Evolutionary conservation across 2,329 filamentous ascomycete species (phyloP).

Genomic region (Chrysoporthe deuterocubensis): DNA sequence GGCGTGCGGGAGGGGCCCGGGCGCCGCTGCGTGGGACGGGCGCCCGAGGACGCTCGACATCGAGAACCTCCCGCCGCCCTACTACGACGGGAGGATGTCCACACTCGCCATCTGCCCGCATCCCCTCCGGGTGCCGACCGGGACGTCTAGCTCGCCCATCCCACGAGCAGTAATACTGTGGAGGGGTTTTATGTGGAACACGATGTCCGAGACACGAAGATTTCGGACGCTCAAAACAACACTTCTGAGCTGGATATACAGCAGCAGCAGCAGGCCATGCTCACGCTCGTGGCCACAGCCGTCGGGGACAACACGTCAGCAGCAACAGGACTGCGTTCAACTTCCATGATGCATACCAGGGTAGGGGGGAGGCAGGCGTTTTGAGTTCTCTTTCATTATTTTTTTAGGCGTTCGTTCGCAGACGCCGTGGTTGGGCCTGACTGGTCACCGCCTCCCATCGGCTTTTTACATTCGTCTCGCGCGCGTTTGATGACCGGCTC

Average conservation of each 20-base stretch:
- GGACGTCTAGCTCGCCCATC: not conserved
- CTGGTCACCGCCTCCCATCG: not conserved
- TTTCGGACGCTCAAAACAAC: not conserved
- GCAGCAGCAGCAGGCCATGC: not conserved
- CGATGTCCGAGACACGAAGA: not conserved
- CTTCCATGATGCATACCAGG: not conserved
- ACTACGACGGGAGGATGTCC: not conserved
- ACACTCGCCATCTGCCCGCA: not conserved
- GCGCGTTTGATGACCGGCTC: not conserved
- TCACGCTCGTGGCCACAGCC: constrained; percentile 1
- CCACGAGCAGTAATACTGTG: not conserved
- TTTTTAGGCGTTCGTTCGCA: not conserved
- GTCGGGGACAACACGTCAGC: not conserved
- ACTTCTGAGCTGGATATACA: not conserved
- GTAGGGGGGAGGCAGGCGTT: not conserved
- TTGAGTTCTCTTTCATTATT: not conserved
- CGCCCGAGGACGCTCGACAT: not conserved
- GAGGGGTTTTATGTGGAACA: not conserved
- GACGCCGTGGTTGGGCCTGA: constrained; percentile 1
- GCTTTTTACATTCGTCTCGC: not conserved
- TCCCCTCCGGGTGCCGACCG: not conserved
- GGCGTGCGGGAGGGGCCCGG: not conserved
- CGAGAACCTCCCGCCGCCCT: not conserved
- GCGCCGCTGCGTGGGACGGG: not conserved
- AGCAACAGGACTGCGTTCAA: not conserved